Base-by-base conservation (phyloP, 2,329 filamentous ascomycete species). In the Fusarium sacchari region DNA sequence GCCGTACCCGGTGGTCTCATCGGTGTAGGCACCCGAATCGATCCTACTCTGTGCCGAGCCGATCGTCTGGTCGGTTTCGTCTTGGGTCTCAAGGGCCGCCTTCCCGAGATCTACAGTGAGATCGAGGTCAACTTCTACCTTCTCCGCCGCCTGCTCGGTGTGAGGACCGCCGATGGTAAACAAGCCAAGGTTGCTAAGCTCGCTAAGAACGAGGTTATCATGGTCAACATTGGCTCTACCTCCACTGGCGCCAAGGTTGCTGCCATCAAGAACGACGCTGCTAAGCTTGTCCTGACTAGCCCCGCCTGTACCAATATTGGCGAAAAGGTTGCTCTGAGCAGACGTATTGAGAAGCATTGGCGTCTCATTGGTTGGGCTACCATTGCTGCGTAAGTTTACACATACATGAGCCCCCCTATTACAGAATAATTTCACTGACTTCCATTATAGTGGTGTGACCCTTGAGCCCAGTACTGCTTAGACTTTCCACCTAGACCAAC, bases 111-210 rank as follows among this genome's bases (percentile, higher is more conserved):
- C 83, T 99, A 98, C 88, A 96, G 93, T 78, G 96, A 99, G 85
- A 93, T 99, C 71, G 96, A 99, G 86, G 95, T 98, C 84, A 98
- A 98, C 90, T 99, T 98, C 89, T 99, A 98, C 89, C 89, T 99
- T 71, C 92, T 99, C 73, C 93, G 96, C 79, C 91, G 96, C 79
- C 89, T 99, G 72, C 90, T 99, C 64, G 96, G 96, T 91, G 96
- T 99, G 80, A 95, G 97, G 87, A 97, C 96, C 52, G 95, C 96
- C 72, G 96, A 99, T 78, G 96, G 96, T 82, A 99, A 99, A 89
- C 96, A 98, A 86, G 96, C 96, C 81, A 99, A 99, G 92, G 96
- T 99, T 76, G 95, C 95, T 79, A 99, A 99, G 88, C 89, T 99
- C 75, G 88, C 95, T 65, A 99, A 98, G 91, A 98, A 97, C 86